Evolutionary conservation across 768 basidiomycete genomes (phyloP).

Genomic region (Crucibulum laeve): DNA sequence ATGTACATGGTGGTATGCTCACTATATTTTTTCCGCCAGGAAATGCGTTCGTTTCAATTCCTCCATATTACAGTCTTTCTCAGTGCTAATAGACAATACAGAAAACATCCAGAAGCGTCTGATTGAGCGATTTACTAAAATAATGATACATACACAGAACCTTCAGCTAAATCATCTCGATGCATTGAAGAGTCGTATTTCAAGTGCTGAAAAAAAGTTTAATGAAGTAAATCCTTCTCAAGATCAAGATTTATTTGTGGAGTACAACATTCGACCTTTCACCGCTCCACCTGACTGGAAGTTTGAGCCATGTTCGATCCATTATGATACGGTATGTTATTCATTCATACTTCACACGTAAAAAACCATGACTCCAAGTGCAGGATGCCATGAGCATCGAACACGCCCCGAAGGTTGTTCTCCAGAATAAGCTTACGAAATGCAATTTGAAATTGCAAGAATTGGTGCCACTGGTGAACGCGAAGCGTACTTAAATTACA

Average conservation of each 20-base stretch:
- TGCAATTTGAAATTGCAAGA: slow-evolving; percentile 63
- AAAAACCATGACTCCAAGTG: slow-evolving; percentile 5
- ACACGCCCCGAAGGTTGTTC: slow-evolving; percentile 64
- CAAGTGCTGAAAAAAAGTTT: slow-evolving; percentile 42
- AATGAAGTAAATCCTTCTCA: slow-evolving; percentile 46
- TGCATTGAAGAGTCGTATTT: slow-evolving; percentile 45
- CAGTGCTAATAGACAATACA: slow-evolving; percentile 36
- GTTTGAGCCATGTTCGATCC: slow-evolving; percentile 70
- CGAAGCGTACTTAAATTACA: slow-evolving; percentile 48
- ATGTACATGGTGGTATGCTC: slow-evolving; percentile 4
- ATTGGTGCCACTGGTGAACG: slow-evolving; percentile 47
- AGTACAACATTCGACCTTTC: slow-evolving; percentile 68
- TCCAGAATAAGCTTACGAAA: slow-evolving; percentile 73
- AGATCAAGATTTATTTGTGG: slow-evolving; percentile 71
- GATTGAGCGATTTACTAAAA: slow-evolving; percentile 45
- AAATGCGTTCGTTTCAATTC: slow-evolving; percentile 55
- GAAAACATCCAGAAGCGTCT: slow-evolving; percentile 70
- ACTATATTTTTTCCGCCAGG: slow-evolving; percentile 33
- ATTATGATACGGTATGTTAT: slow-evolving; percentile 69
- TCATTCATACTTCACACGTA: background rate
- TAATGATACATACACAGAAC: slow-evolving; percentile 55
- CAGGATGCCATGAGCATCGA: slow-evolving; percentile 65
- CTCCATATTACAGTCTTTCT: background rate
- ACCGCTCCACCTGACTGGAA: slow-evolving; percentile 58
- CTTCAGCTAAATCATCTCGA: slow-evolving; percentile 60